Conservation (phyloP, 495 filamentous ascomycete species). For the Terfezia boudieri region DNA sequence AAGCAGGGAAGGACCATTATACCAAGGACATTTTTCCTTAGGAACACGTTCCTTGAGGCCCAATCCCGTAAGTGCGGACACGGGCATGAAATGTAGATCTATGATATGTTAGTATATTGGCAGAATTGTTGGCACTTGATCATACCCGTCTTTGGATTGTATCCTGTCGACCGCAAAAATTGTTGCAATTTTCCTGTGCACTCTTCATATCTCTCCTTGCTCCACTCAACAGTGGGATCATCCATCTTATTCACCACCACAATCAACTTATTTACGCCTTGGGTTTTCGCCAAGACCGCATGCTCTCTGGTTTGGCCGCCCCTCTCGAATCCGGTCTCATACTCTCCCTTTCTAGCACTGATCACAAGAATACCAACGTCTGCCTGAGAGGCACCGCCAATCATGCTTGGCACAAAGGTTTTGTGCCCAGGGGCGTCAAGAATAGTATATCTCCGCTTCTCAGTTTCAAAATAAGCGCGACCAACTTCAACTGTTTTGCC, state of each 20-base stretch:
- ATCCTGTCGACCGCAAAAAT: conserved; percentile 79
- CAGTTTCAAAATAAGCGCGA: conserved; percentile 87
- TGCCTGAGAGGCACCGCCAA: conserved; percentile 86
- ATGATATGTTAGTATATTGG: not conserved
- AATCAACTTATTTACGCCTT: conserved; percentile 83
- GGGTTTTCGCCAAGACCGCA: conserved; percentile 91
- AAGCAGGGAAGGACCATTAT: conserved; percentile 75
- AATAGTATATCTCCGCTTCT: conserved; percentile 70
- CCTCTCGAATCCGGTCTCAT: conserved; percentile 99
- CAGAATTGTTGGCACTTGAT: not conserved
- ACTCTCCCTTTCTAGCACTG: conserved; percentile 91
- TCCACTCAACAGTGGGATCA: conserved; percentile 88
- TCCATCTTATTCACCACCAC: conserved; percentile 99
- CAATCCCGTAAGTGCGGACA: conserved; percentile 64
- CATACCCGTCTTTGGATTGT: conserved; percentile 52
- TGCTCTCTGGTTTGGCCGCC: conserved; percentile 95
- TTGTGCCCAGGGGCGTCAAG: conserved; percentile 95
- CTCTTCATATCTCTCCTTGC: conserved; percentile 70
- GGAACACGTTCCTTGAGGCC: conserved; percentile 78
- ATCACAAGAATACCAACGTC: conserved; percentile 94
- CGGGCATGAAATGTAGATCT: conserved; percentile 87
- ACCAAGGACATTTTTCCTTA: conserved; percentile 56
- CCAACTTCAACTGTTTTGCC: conserved; percentile 98
- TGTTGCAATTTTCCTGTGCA: conserved; percentile 69
- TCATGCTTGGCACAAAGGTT: conserved; percentile 90